Percentiles rank a stretch among this genome's conserved stretches.
Conservation (phyloP, 1,284 basidiomycete genomes). For the Coniferiporia weirii region DNA sequence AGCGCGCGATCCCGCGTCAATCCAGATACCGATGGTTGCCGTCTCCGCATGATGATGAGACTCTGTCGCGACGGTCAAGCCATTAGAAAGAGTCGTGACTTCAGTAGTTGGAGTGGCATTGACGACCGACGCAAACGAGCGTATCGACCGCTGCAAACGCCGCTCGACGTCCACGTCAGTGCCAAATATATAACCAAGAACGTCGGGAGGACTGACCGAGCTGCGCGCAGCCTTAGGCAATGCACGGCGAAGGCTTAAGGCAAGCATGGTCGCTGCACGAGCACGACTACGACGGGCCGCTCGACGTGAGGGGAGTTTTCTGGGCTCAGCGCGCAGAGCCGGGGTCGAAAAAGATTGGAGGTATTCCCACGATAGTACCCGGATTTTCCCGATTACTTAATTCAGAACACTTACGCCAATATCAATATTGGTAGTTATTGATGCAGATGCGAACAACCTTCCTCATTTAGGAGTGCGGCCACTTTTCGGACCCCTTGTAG, state of each 20-base stretch:
- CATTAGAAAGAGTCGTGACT: slow-evolving; percentile 86
- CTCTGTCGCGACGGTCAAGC: slow-evolving; percentile 90
- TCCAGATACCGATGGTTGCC: slow-evolving; percentile 98
- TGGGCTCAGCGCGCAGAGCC: neutral
- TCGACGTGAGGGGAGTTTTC: neutral
- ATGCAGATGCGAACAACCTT: too few relatives aligned
- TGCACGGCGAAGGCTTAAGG: slow-evolving; percentile 52
- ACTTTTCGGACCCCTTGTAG: too few relatives aligned
- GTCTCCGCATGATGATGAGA: slow-evolving; percentile 93
- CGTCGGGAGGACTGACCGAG: slow-evolving; percentile 38
- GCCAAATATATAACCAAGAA: neutral
- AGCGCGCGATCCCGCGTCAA: slow-evolving; percentile 95
- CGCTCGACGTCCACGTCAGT: slow-evolving; percentile 19
- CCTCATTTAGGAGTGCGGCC: too few relatives aligned
- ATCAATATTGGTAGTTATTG: neutral
- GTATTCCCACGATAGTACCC: slow-evolving; percentile 8
- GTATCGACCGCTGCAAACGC: slow-evolving; percentile 32
- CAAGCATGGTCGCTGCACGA: slow-evolving; percentile 36
- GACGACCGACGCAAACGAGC: slow-evolving; percentile 67
- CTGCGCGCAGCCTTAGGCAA: slow-evolving; percentile 53
- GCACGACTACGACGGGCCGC: slow-evolving; percentile 3
- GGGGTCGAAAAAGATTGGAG: neutral
- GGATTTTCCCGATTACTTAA: slow-evolving; percentile 6
- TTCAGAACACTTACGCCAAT: neutral
- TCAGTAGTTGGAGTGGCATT: slow-evolving; percentile 75